Base-by-base conservation (phyloP, 495 filamentous ascomycete genomes). In the Massariosphaeria phaeospora region DNA sequence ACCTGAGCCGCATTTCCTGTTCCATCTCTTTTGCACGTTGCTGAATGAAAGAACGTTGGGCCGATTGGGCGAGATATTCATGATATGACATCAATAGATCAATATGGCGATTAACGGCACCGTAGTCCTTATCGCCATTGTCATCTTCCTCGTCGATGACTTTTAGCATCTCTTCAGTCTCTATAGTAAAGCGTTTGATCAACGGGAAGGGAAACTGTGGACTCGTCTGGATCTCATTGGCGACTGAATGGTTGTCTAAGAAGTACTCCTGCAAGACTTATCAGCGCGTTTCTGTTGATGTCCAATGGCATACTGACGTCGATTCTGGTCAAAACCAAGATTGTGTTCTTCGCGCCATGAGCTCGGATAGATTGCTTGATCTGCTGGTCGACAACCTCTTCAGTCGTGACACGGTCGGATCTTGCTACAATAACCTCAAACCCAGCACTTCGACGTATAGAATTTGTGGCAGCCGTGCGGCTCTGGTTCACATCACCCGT, bases 401-500 rank as follows among this genome's bases (percentile, higher is more conserved):
- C 29, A 27, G 45, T 43, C 13, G 15, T 30, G n/a, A 44, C 24
- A 1, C 54, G 23, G 17, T 35, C 39, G 4, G 34, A 35, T 18
- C 33, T 24, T 3, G 26, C 45, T 2, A 50, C 45, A 17, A 50
- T 33, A 18, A 57, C 8, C 27, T 57, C 44, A 35, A 30, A 48
- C 12, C 43, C 35, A n/a, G 53, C 45, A 7, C 30, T 29, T 6
- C 45, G 21, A 3, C 53, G 33, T 20, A 33, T 23, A 2, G 31
- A 6, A 43, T 57, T 57, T 26, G 45, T 34, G 2, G 31, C 26
- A 6, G 53, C 44, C 8, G 36, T 49, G 2, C 53, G 11, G 44
- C 9, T 49, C 6, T 57, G 53, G 20, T 57, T 49, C 18, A 40
- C 17, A 21, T 57, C 53, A 9, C 53, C 53, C 2, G 42, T 18